Evolutionary conservation across 768 basidiomycete genomes (phyloP).

Genomic region (Lactarius sanguifluus): DNA sequence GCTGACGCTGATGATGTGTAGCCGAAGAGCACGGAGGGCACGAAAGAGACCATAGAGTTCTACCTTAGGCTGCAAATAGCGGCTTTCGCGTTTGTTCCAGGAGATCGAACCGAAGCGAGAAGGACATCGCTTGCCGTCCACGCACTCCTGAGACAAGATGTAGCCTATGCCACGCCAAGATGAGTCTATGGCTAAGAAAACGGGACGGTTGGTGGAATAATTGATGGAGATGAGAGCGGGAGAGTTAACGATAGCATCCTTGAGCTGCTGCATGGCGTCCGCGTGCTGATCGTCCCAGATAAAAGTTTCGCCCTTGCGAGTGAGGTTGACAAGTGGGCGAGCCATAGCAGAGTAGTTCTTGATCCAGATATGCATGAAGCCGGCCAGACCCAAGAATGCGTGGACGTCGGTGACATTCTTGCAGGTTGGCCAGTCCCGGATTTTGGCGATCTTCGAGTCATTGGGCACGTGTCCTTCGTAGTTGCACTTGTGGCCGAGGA

Average conservation of each 20-base stretch:
- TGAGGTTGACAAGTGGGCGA: too few relatives aligned
- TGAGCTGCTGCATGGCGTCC: too few relatives aligned
- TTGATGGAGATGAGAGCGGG: conserved; percentile 31
- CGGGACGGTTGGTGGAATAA: conserved; percentile 25
- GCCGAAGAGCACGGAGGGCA: conserved; percentile 10
- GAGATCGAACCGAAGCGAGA: conserved; percentile 42
- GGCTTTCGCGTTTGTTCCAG: conserved; percentile 34
- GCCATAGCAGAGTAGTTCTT: too few relatives aligned
- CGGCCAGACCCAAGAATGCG: too few relatives aligned
- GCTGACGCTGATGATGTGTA: conserved; percentile 35
- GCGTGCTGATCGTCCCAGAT: neutral
- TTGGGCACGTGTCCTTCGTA: too few relatives aligned
- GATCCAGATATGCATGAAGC: too few relatives aligned
- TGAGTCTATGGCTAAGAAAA: conserved; percentile 34
- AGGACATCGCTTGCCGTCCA: conserved; percentile 30
- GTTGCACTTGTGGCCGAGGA: too few relatives aligned
- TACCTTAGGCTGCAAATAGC: conserved; percentile 34
- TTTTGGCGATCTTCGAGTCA: too few relatives aligned
- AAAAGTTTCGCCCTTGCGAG: neutral
- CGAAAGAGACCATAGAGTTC: conserved; percentile 34
- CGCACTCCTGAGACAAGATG: conserved; percentile 34
- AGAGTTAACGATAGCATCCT: neutral
- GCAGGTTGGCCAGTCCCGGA: too few relatives aligned
- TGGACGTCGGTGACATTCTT: too few relatives aligned
- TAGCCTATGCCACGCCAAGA: conserved; percentile 33